A percentile compares a stretch with the other conserved stretches of the same genome.
These are phyloP conservation scores for Clohesyomyces aquaticus DNA, from an alignment of 495 filamentous ascomycete genomes.

Conservation along the genomic window DNA sequence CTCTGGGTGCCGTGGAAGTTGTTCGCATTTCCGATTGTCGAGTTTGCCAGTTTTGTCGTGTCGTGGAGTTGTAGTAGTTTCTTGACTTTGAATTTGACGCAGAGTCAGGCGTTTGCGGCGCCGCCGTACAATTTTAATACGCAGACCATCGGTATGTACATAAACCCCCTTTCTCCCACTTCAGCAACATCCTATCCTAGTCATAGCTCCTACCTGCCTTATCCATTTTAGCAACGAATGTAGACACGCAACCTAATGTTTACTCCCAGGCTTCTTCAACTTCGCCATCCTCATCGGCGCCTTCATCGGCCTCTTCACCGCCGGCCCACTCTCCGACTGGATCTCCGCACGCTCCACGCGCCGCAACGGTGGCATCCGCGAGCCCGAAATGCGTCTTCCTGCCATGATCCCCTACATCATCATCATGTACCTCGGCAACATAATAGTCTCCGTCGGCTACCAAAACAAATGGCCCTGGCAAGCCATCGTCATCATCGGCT, in stretches of 20 bases:
- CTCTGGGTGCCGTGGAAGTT: constrained; percentile 60
- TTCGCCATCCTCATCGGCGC: constrained; percentile 56
- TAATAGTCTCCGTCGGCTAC: constrained; percentile 65
- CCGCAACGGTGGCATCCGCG: constrained; percentile 64
- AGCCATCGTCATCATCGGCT: constrained; percentile 58
- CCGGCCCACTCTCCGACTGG: constrained; percentile 63
- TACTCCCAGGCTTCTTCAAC: constrained; percentile 55
- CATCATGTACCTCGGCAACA: constrained; percentile 62
- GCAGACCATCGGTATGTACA: constrained; percentile 51
- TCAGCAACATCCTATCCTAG: no score
- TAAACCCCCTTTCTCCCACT: not conserved
- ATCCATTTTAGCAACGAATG: no score
- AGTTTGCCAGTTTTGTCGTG: constrained; percentile 62
- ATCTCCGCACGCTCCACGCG: constrained; percentile 61
- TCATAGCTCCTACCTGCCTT: no score
- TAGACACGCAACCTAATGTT: no score
- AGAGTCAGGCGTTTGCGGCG: constrained; percentile 62
- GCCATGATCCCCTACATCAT: constrained; percentile 64
- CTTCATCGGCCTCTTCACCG: constrained; percentile 60
- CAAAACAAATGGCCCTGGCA: constrained; percentile 61
- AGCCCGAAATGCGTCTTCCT: constrained; percentile 71
- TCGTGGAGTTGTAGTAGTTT: constrained; percentile 64
- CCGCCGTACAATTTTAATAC: constrained; percentile 62
- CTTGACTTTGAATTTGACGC: constrained; percentile 66
- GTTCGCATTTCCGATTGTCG: constrained; percentile 66